phyloP scores from a whole-genome alignment of 2,329 filamentous ascomycete species.

The Cladophialophora psammophila region DNA sequence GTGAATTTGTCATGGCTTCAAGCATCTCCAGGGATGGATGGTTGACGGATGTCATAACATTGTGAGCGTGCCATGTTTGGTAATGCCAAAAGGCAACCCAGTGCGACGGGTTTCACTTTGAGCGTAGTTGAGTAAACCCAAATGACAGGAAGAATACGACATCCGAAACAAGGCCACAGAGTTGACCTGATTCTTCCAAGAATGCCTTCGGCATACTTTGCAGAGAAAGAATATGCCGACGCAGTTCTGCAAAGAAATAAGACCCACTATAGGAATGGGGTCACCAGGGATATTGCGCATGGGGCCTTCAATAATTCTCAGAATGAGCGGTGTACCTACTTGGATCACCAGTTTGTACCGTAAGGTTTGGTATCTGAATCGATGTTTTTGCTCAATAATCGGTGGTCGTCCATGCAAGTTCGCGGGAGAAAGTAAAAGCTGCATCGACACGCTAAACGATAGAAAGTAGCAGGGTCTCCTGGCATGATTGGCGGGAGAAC shows the following conservation, averaged over 20 bases:
- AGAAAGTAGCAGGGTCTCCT: conserved; percentile 11
- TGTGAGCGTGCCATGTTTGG: not conserved
- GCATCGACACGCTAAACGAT: conserved; percentile 9
- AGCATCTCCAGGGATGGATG: not conserved
- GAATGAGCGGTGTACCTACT: not conserved
- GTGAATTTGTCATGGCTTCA: not conserved
- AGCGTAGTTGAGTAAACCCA: not conserved
- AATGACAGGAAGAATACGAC: not conserved
- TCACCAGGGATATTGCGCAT: not conserved
- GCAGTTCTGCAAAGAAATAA: not conserved
- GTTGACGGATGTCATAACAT: not conserved
- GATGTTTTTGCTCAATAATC: not conserved
- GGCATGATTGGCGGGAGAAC: conserved; percentile 2
- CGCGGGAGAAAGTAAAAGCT: not conserved
- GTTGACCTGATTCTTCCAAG: not conserved
- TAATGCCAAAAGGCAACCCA: not conserved
- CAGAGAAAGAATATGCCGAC: not conserved
- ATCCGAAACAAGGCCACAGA: not conserved
- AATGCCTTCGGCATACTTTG: not conserved
- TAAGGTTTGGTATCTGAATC: not conserved
- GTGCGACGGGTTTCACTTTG: not conserved
- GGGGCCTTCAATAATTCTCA: not conserved
- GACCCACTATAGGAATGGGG: not conserved
- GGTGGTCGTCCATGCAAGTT: not conserved
- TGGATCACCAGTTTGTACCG: not conserved